Evolutionary conservation across 1,139 yeast genomes (phyloP).

Genomic region (Kodamaea plutei): DNA sequence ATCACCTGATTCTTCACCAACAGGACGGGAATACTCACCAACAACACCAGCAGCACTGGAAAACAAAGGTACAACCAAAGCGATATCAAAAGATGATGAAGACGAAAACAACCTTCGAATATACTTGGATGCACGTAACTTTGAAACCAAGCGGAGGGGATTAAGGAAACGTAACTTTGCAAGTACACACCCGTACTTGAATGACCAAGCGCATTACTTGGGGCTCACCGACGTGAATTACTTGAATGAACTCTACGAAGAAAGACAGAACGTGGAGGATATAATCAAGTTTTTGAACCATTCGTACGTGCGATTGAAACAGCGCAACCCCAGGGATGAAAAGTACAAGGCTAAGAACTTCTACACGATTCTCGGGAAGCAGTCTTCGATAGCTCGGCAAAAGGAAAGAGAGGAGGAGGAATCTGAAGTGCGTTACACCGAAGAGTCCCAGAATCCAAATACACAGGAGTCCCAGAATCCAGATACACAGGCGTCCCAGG

Average conservation of each 20-base stretch:
- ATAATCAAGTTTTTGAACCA: slow-evolving; percentile 36
- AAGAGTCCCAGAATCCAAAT: no score
- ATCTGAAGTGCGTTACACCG: neutral
- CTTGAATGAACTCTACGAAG: slow-evolving; percentile 35
- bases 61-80: no score
- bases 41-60: no score
- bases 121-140: slow-evolving; percentile 15
- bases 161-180: slow-evolving; percentile 43
- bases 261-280: slow-evolving; percentile 30
- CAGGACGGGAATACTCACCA: no score
- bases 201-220: slow-evolving; percentile 46
- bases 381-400: slow-evolving; percentile 8
- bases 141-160: slow-evolving; percentile 24
- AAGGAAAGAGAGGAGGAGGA: slow-evolving; percentile 9
- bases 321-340: slow-evolving; percentile 36
- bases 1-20: no score
- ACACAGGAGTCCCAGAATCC: no score
- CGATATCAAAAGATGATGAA: no score
- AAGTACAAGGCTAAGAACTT: slow-evolving; percentile 38
- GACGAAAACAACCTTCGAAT: slow-evolving; percentile 13
- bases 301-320: slow-evolving; percentile 30
- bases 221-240: slow-evolving; percentile 35
- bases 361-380: slow-evolving; percentile 33
- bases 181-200: slow-evolving; percentile 45
- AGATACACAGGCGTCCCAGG: no score